phyloP scores from a whole-genome alignment of 352 stramenopile genomes.

The Globisporangium recalcitrans region DNA sequence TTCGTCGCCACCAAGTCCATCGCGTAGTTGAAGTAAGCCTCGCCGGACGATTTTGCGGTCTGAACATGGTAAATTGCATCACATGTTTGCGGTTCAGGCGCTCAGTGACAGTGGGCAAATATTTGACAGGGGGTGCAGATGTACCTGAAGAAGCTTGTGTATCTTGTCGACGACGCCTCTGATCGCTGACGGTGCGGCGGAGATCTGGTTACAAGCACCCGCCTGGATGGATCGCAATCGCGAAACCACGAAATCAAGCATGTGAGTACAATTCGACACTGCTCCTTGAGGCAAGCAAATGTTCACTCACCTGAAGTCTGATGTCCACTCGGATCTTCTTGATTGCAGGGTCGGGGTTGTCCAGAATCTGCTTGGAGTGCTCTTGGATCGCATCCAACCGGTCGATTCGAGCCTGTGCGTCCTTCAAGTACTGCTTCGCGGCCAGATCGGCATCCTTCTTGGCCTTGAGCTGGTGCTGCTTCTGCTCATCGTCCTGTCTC shows the following conservation, averaged over 20 bases:
- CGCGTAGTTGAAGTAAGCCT: constrained; percentile 66
- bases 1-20: constrained; percentile 68
- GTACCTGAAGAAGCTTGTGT: constrained; percentile 50
- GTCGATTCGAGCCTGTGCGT: constrained; percentile 40
- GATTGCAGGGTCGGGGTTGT: constrained; percentile 36
- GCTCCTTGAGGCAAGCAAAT: neutral
- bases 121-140: no score
- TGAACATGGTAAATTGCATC: constrained; percentile 14
- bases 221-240: constrained; percentile 25
- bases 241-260: neutral
- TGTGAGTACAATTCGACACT: neutral
- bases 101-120: no score
- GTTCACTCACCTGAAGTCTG: constrained; percentile 37
- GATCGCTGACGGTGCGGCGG: constrained; percentile 58
- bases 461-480: constrained; percentile 27
- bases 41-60: constrained; percentile 45
- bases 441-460: constrained; percentile 28
- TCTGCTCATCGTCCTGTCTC: constrained; percentile 23
- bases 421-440: constrained; percentile 38
- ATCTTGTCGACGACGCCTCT: constrained; percentile 66
- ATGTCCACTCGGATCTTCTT: constrained; percentile 74
- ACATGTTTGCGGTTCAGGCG: neutral
- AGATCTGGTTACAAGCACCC: constrained; percentile 80
- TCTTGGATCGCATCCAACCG: constrained; percentile 48
- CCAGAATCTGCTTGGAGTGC: constrained; percentile 41